Percentiles rank a stretch among this genome's conserved stretches.
These are phyloP conservation scores for Trypanosoma conorhini DNA, from an alignment of 208 protist species.

Conservation along the genomic window DNA sequence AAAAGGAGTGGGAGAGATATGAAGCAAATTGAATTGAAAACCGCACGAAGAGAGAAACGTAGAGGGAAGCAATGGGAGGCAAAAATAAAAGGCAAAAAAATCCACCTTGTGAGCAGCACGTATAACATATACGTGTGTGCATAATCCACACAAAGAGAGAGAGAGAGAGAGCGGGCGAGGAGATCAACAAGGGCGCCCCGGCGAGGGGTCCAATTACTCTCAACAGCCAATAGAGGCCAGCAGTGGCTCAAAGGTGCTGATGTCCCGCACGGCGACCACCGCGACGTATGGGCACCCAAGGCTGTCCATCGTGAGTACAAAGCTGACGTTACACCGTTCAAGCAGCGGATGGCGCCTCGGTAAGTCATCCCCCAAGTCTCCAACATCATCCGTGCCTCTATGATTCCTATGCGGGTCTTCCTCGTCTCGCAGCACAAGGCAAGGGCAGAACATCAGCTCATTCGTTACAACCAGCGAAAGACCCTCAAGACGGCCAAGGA, in stretches of 20 bases:
- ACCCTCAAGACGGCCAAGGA: conserved; percentile 41
- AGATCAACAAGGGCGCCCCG: background rate
- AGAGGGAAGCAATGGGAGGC: background rate
- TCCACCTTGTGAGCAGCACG: background rate
- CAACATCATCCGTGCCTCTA: conserved; percentile 6
- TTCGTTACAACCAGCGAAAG: conserved; percentile 82
- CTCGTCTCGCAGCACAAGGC: conserved; percentile 28
- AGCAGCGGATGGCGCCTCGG: conserved; percentile 32
- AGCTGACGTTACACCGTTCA: conserved; percentile 60
- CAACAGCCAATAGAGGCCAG: conserved; percentile 62
- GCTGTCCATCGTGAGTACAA: conserved; percentile 67
- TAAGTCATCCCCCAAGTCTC: background rate
- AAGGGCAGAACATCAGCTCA: conserved; percentile 90
- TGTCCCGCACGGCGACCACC: conserved; percentile 56
- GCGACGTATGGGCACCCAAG: conserved; percentile 77
- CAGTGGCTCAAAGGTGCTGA: conserved; percentile 77
- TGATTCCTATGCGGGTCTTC: conserved; percentile 18
- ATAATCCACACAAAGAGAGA: background rate
- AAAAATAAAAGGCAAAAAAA: background rate
- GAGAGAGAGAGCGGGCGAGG: conserved; percentile 2
- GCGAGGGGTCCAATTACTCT: background rate
- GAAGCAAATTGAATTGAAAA: conserved; percentile 18
- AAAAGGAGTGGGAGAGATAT: conserved; percentile 6
- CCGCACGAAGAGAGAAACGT: conserved; percentile 18
- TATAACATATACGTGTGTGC: conserved; percentile 10